These are phyloP conservation scores for Cladophialophora yegresii DNA, from an alignment of 2,329 filamentous ascomycete species.

Conservation along the genomic window DNA sequence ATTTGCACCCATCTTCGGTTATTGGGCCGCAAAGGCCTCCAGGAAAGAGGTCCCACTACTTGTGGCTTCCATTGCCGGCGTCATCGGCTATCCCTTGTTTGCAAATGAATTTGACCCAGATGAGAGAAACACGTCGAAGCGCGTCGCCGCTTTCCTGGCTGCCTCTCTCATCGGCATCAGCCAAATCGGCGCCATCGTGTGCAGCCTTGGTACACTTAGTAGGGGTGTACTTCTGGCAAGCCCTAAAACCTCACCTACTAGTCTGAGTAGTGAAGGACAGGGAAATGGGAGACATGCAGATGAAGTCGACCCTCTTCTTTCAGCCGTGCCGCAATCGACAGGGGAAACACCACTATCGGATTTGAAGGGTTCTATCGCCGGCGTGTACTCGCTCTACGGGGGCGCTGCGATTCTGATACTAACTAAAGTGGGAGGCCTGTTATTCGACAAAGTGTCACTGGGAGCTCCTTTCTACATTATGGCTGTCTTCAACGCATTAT, in stretches of 20 bases:
- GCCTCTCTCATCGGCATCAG: constrained; percentile 83
- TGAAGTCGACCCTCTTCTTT: constrained; percentile 20
- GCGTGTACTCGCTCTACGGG: constrained; percentile 88
- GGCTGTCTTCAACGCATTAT: constrained; percentile 77
- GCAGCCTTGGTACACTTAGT: constrained; percentile 84
- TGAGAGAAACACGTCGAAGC: constrained; percentile 68
- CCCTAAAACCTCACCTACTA: constrained; percentile 37
- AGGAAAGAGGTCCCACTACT: constrained; percentile 73
- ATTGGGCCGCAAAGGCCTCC: constrained; percentile 68
- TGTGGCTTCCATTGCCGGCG: constrained; percentile 69
- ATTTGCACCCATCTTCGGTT: constrained; percentile 84
- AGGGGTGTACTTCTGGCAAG: constrained; percentile 65
- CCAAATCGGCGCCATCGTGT: constrained; percentile 95
- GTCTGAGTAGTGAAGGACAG: neutral
- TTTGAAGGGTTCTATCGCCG: constrained; percentile 91
- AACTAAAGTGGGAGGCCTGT: constrained; percentile 82
- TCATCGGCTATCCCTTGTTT: constrained; percentile 76
- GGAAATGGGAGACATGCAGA: neutral
- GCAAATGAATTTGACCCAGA: constrained; percentile 77
- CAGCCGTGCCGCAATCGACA: neutral
- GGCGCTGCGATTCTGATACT: constrained; percentile 86
- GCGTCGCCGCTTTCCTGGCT: constrained; percentile 69
- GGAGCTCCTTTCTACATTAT: constrained; percentile 94
- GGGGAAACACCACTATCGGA: constrained; percentile 47
- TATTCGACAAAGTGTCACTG: constrained; percentile 75